Conservation (phyloP, 2,329 filamentous ascomycete species). For the Monosporascus sp. region DNA sequence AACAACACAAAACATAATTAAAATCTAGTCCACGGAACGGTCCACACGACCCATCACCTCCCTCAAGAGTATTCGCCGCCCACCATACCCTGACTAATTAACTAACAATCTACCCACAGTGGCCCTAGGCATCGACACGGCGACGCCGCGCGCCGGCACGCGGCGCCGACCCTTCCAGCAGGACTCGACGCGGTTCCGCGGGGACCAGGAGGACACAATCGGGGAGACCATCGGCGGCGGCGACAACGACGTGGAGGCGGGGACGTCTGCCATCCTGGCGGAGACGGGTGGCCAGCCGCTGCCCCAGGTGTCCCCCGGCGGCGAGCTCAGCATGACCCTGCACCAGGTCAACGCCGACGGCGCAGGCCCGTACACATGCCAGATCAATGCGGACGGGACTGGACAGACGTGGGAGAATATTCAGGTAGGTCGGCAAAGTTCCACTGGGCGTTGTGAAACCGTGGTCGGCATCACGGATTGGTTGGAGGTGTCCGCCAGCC, state of each 20-base stretch:
- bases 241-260: conserved; percentile 50
- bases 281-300: conserved; percentile 47
- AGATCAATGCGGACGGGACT: conserved; percentile 57
- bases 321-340: conserved; percentile 55
- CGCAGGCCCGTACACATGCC: conserved; percentile 60
- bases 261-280: conserved; percentile 52
- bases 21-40: too few relatives aligned
- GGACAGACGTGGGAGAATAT: conserved; percentile 48
- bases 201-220: conserved; percentile 44
- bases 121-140: conserved; percentile 44
- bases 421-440: conserved; percentile 31
- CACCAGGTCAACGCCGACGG: conserved; percentile 65
- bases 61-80: too few relatives aligned
- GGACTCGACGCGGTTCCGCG: conserved; percentile 58
- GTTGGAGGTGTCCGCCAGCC: too few relatives aligned
- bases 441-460: too few relatives aligned
- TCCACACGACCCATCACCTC: too few relatives aligned
- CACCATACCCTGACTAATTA: conserved; percentile 1
- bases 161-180: conserved; percentile 57
- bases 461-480: too few relatives aligned
- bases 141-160: conserved; percentile 58
- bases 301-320: conserved; percentile 55
- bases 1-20: too few relatives aligned
- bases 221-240: conserved; percentile 55
- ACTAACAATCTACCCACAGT: conserved; percentile 15